Evolutionary conservation across 2,329 filamentous ascomycete genomes (phyloP).

Genomic region (Fusarium metavorans): DNA sequence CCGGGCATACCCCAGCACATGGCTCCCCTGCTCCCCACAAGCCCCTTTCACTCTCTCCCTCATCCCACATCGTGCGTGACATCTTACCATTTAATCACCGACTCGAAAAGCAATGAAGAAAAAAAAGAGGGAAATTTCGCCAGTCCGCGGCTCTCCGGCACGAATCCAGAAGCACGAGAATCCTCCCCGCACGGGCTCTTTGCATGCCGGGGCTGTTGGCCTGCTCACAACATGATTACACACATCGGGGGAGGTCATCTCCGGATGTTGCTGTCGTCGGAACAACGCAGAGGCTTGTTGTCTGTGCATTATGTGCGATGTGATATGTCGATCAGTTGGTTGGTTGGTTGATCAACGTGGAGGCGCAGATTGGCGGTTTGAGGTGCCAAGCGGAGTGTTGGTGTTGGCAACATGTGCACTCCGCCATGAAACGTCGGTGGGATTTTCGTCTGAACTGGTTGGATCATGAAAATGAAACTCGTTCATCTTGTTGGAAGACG

Average conservation of each 20-base stretch:
- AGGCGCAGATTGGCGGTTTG: constrained; percentile 8
- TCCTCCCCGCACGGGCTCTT: not conserved
- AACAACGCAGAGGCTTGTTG: not conserved
- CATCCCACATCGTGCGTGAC: constrained; percentile 14
- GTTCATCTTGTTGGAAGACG: not conserved
- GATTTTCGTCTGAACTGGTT: not conserved
- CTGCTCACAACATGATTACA: not conserved
- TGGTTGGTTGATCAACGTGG: not conserved
- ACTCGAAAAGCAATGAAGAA: not conserved
- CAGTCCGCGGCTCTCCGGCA: not conserved
- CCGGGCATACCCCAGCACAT: not conserved
- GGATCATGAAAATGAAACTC: not conserved
- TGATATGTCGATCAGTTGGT: not conserved
- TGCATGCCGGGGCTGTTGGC: not conserved
- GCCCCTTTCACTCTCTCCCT: constrained; percentile 28
- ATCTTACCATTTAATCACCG: constrained; percentile 18
- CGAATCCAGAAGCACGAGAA: not conserved
- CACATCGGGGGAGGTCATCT: not conserved
- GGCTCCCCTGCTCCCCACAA: constrained; percentile 16
- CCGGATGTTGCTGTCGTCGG: not conserved
- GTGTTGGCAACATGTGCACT: not conserved
- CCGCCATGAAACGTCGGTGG: not conserved
- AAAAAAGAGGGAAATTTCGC: not conserved
- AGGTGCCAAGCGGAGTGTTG: not conserved
- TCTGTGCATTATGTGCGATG: not conserved